Conservation (phyloP, 768 basidiomycete species). For the Lanmaoa rubissima region DNA sequence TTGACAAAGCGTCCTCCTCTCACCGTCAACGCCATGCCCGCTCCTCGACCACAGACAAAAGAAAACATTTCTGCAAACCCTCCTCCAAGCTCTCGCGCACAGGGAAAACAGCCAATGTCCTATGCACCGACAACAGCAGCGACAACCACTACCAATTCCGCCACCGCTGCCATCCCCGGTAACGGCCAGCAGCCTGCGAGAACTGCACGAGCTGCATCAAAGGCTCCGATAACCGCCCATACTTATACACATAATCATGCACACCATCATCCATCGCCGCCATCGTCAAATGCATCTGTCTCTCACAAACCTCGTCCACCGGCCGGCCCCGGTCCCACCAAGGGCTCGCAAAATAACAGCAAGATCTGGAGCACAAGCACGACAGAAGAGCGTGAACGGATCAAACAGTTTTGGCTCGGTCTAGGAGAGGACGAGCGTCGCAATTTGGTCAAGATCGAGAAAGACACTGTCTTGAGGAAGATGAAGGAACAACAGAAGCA, state of each 20-base stretch:
- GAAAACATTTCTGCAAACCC: constrained; percentile 35
- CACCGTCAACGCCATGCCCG: constrained; percentile 42
- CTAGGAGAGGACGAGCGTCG: no score
- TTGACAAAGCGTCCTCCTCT: constrained; percentile 40
- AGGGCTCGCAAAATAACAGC: no score
- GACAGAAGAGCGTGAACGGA: no score
- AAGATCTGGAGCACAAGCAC: no score
- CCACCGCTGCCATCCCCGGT: constrained; percentile 30
- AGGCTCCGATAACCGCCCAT: constrained; percentile 52
- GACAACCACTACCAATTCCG: constrained; percentile 33
- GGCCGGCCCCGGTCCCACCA: no score
- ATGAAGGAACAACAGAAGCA: constrained; percentile 99
- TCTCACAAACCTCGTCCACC: no score
- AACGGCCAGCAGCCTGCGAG: constrained; percentile 35
- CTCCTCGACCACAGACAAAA: constrained; percentile 39
- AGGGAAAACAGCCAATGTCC: constrained; percentile 91
- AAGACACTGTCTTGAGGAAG: no score
- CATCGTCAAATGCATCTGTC: no score
- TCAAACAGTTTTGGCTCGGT: no score
- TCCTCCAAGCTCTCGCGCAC: constrained; percentile 76
- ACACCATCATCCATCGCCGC: no score
- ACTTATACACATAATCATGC: constrained; percentile 48
- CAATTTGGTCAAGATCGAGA: no score
- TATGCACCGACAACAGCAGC: constrained; percentile 40
- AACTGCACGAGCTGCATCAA: constrained; percentile 52